These are phyloP conservation scores for Rhytidhysteron rufulum DNA, from an alignment of 2,329 filamentous ascomycete species.

Conservation along the genomic window DNA sequence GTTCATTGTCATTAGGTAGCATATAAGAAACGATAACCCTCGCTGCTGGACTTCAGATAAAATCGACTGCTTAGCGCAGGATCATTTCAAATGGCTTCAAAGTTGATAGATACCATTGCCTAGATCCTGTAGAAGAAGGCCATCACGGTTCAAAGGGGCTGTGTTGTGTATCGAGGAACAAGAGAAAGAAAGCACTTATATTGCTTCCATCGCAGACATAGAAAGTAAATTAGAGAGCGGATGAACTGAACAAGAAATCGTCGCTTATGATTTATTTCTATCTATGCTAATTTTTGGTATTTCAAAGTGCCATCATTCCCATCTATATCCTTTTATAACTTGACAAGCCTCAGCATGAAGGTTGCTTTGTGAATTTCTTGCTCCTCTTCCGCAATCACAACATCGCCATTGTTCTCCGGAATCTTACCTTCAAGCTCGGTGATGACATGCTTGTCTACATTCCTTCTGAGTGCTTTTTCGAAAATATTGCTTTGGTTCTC, in stretches of 20 bases:
- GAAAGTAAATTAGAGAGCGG: too few species aligned
- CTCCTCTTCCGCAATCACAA: conserved; percentile 74
- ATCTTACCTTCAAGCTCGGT: conserved; percentile 58
- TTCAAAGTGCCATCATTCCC: neutral
- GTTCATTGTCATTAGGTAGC: conserved; percentile 17
- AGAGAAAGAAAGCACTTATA: too few species aligned
- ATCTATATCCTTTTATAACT: conserved; percentile 48
- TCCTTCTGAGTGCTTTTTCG: conserved; percentile 72
- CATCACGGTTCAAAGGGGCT: too few species aligned
- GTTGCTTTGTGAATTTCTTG: conserved; percentile 82
- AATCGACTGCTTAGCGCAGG: too few species aligned
- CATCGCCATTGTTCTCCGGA: conserved; percentile 47
- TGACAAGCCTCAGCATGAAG: conserved; percentile 71
- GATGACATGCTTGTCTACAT: conserved; percentile 66
- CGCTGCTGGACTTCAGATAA: too few species aligned
- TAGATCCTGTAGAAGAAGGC: too few species aligned
- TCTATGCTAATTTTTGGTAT: conserved; percentile 8
- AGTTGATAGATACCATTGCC: too few species aligned
- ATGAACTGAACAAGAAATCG: conserved; percentile 3
- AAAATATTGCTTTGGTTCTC: conserved; percentile 64
- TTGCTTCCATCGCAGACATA: too few species aligned
- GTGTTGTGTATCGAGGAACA: too few species aligned
- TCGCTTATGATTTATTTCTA: conserved; percentile 5
- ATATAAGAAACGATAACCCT: conserved; percentile 29
- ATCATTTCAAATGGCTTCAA: too few species aligned